phyloP scores from a whole-genome alignment of 176 grass and related monocot genomes.

The Avena insularis region DNA sequence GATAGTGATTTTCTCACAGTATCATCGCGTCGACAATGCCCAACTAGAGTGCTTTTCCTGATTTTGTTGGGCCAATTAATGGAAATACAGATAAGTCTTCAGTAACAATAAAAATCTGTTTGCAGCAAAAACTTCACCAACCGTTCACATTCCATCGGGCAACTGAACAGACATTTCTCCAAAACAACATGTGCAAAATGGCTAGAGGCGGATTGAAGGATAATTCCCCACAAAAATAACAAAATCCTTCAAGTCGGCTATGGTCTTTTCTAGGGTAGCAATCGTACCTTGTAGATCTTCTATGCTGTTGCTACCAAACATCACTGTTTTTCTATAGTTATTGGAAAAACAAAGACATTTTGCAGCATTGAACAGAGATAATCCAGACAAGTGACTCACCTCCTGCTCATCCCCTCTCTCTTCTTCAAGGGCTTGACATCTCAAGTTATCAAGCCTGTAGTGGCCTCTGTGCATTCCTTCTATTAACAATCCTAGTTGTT shows the following conservation, averaged over 20 bases:
- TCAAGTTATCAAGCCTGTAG: constrained; percentile 12
- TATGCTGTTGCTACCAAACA: neutral
- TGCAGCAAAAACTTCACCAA: constrained; percentile 8
- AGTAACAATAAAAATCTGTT: neutral
- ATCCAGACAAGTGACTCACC: neutral
- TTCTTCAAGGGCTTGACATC: neutral
- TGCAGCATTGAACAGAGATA: constrained; percentile 16
- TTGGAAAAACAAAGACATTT: neutral
- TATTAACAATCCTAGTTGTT: constrained; percentile 13
- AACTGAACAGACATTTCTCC: constrained; percentile 19
- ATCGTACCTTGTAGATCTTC: constrained; percentile 3
- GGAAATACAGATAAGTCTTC: neutral
- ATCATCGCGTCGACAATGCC: neutral
- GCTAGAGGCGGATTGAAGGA: neutral
- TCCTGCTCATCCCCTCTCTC: neutral
- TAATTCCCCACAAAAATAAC: constrained; percentile 15
- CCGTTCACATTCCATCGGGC: constrained; percentile 1
- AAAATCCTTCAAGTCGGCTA: constrained; percentile 21
- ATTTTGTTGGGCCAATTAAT: neutral
- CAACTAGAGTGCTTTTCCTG: constrained; percentile 44
- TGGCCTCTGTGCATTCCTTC: constrained; percentile 26
- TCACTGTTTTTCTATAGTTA: neutral
- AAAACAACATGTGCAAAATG: neutral
- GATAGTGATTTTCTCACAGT: constrained; percentile 24
- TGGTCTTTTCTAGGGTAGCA: constrained; percentile 4